Conservation (phyloP, 1,139 yeast genomes). For the Nematodospora anomalae region DNA sequence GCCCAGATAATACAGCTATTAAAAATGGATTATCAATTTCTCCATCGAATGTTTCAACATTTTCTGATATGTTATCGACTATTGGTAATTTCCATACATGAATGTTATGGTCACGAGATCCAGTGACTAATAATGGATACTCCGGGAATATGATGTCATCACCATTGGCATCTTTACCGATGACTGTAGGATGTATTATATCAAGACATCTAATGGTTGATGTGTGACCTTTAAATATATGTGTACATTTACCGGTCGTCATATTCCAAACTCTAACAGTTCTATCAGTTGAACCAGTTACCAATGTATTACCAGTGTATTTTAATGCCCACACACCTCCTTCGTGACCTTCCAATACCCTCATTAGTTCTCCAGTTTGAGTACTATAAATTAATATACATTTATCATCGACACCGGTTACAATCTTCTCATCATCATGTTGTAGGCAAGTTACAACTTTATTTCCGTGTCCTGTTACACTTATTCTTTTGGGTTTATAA, state of each 20-base stretch:
- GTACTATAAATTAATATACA: constrained; percentile 82
- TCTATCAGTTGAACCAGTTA: constrained; percentile 90
- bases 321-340: constrained; percentile 99
- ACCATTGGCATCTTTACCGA: constrained; percentile 62
- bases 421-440: constrained; percentile 86
- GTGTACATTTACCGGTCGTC: constrained; percentile 72
- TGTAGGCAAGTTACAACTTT: constrained; percentile 93
- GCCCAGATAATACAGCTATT: constrained; percentile 78
- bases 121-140: constrained; percentile 72
- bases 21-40: constrained; percentile 64
- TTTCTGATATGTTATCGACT: constrained; percentile 40
- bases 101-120: constrained; percentile 86
- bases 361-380: constrained; percentile 64
- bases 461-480: constrained; percentile 67
- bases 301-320: constrained; percentile 78
- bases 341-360: constrained; percentile 81
- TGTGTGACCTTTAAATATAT: constrained; percentile 85
- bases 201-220: constrained; percentile 92
- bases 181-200: constrained; percentile 65
- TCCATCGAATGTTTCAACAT: constrained; percentile 38
- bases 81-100: constrained; percentile 86
- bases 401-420: constrained; percentile 90
- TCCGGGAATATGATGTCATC: constrained; percentile 63
- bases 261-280: constrained; percentile 89
- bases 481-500: constrained; percentile 66